Evolutionary conservation across 345 rosid genomes (phyloP).

Genomic region (Eucalyptus melliodora): DNA sequence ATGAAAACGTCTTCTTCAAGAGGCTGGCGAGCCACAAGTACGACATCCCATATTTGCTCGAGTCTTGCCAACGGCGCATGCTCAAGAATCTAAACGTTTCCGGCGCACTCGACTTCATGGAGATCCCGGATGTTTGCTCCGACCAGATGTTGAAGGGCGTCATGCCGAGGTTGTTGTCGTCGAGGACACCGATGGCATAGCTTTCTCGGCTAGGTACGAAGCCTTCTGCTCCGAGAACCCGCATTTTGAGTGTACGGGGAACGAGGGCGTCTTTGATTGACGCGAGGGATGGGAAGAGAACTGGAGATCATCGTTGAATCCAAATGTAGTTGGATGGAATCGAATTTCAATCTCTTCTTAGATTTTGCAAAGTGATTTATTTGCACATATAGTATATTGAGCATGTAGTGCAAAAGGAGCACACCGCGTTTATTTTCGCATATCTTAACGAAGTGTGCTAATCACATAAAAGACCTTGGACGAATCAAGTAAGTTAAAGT

Average conservation of each 20-base stretch:
- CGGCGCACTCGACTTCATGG: slow-evolving; percentile 41
- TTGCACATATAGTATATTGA: background rate
- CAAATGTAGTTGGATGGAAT: background rate
- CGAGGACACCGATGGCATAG: slow-evolving; percentile 36
- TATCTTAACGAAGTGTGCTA: background rate
- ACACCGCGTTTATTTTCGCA: fast-evolving
- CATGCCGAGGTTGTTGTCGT: slow-evolving; percentile 27
- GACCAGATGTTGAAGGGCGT: slow-evolving; percentile 34
- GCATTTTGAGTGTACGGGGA: slow-evolving; percentile 37
- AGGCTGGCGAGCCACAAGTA: slow-evolving; percentile 58
- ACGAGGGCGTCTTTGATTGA: slow-evolving; percentile 50
- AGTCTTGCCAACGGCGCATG: slow-evolving; percentile 43
- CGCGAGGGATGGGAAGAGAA: slow-evolving; percentile 14
- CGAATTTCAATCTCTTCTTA: background rate
- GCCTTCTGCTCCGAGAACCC: slow-evolving; percentile 40
- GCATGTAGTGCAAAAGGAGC: background rate
- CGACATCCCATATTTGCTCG: slow-evolving; percentile 42
- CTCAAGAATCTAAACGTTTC: slow-evolving; percentile 20
- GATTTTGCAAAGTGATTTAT: background rate
- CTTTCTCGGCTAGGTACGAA: slow-evolving; percentile 43
- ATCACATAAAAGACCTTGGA: fast-evolving
- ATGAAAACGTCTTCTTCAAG: slow-evolving; percentile 31
- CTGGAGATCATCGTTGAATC: background rate
- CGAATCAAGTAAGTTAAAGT: background rate
- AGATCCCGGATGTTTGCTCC: slow-evolving; percentile 46